Evolutionary conservation across 768 basidiomycete species (phyloP).

Genomic region (Clitopilus hobsonii): DNA sequence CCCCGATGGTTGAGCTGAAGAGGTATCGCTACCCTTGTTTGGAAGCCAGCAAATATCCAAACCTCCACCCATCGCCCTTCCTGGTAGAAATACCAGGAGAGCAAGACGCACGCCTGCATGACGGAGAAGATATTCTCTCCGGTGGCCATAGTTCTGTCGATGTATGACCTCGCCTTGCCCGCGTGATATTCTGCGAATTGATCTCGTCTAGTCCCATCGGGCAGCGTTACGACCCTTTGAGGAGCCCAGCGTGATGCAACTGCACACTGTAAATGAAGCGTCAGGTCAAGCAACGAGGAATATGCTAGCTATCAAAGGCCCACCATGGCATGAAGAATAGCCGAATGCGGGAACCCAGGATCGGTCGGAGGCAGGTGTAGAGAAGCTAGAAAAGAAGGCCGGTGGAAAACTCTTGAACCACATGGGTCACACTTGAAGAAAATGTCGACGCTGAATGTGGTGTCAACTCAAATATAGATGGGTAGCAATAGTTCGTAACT

Average conservation of each 20-base stretch:
- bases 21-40: slow-evolving; percentile 77
- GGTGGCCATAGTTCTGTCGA: slow-evolving; percentile 87
- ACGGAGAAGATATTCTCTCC: slow-evolving; percentile 85
- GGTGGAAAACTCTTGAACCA: slow-evolving; percentile 79
- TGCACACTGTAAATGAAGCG: slow-evolving; percentile 53
- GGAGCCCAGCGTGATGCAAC: slow-evolving; percentile 82
- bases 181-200: slow-evolving; percentile 86
- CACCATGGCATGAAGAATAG: slow-evolving; percentile 88
- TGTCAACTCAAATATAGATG: slow-evolving; percentile 8
- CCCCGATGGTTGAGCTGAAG: slow-evolving; percentile 83
- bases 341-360: slow-evolving; percentile 82
- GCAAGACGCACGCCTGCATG: slow-evolving; percentile 80
- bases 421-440: slow-evolving; percentile 91
- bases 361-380: slow-evolving; percentile 79
- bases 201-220: slow-evolving; percentile 77
- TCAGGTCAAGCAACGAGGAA: slow-evolving; percentile 2
- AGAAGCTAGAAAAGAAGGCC: slow-evolving; percentile 72
- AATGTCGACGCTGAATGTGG: slow-evolving; percentile 61
- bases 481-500: slow-evolving; percentile 21
- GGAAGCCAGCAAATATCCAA: slow-evolving; percentile 87
- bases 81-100: slow-evolving; percentile 90
- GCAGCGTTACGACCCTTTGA: slow-evolving; percentile 56
- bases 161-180: slow-evolving; percentile 81
- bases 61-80: slow-evolving; percentile 90
- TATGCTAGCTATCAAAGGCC: slow-evolving; percentile 19